Conservation (phyloP, 352 stramenopile species). For the Phytophthora citricola region DNA sequence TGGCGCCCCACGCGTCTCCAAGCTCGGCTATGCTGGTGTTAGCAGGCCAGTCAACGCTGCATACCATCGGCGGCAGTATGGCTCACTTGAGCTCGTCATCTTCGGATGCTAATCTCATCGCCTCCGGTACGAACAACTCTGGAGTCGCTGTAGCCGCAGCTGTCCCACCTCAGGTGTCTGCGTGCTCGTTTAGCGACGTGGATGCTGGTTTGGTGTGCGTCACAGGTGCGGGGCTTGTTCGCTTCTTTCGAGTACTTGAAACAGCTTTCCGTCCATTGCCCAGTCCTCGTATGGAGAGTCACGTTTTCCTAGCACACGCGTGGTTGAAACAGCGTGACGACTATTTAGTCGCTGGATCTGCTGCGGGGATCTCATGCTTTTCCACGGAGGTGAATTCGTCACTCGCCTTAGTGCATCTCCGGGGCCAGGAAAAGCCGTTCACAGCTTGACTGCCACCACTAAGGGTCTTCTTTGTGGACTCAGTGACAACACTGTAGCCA, state of each 20-base stretch:
- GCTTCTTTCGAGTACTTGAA: constrained; percentile 93
- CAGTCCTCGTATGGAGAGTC: constrained; percentile 70
- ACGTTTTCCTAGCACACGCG: constrained; percentile 83
- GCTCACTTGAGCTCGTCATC: constrained; percentile 31
- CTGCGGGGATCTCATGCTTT: constrained; percentile 87
- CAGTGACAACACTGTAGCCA: constrained; percentile 68
- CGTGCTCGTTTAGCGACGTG: constrained; percentile 89
- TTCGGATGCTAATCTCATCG: constrained; percentile 34
- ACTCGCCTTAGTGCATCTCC: constrained; percentile 63
- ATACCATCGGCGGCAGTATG: constrained; percentile 30
- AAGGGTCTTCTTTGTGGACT: constrained; percentile 85
- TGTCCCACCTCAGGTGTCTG: constrained; percentile 55
- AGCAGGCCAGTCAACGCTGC: constrained; percentile 33
- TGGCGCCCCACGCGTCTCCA: constrained; percentile 47
- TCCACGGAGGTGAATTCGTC: constrained; percentile 79
- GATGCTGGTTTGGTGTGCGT: constrained; percentile 90
- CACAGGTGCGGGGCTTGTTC: constrained; percentile 79
- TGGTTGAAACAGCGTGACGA: constrained; percentile 94
- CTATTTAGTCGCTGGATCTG: constrained; percentile 87
- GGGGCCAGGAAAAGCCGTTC: constrained; percentile 52
- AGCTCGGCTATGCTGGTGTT: constrained; percentile 55
- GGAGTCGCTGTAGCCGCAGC: neutral
- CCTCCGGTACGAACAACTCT: constrained; percentile 14
- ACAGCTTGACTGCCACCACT: constrained; percentile 66
- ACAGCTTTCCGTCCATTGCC: constrained; percentile 87